Conservation (phyloP, 805 yeast species). For the Metschnikowia cerradonensis region DNA sequence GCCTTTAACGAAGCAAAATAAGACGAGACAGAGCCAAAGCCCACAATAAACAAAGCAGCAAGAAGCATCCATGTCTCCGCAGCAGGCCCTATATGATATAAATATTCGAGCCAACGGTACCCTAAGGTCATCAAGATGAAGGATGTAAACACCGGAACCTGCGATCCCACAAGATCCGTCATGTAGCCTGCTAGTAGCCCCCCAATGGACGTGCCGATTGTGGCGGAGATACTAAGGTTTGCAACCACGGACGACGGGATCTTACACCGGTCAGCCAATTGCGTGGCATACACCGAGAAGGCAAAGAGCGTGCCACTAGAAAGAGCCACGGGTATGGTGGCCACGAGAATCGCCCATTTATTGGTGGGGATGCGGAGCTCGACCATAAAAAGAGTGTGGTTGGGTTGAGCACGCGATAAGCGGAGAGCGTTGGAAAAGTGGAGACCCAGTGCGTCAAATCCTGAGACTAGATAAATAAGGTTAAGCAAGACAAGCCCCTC, state of each 20-base stretch:
- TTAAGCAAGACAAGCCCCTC: too few species aligned
- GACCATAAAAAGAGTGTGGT: constrained; percentile 4
- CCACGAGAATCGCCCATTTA: constrained; percentile 14
- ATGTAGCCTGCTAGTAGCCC: constrained; percentile 30
- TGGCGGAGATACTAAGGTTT: constrained; percentile 29
- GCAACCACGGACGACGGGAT: constrained; percentile 27
- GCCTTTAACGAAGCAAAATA: constrained; percentile 34
- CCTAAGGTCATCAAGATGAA: constrained; percentile 23
- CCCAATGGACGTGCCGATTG: constrained; percentile 32
- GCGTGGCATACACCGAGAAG: constrained; percentile 31
- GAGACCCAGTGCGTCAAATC: background rate
- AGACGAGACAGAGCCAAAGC: constrained; percentile 32
- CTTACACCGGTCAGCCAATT: constrained; percentile 28
- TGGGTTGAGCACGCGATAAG: constrained; percentile 5
- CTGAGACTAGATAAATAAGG: background rate
- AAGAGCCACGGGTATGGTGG: constrained; percentile 31
- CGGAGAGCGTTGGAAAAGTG: background rate
- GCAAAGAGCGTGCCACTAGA: constrained; percentile 33
- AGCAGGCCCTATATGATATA: constrained; percentile 19
- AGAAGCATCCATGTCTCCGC: constrained; percentile 17
- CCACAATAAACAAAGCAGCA: constrained; percentile 28
- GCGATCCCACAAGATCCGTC: constrained; percentile 33
- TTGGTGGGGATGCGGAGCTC: constrained; percentile 1
- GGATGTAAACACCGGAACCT: constrained; percentile 29
- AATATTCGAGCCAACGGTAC: constrained; percentile 25